These are phyloP conservation scores for Chaetomidium leptoderma DNA, from an alignment of 495 filamentous ascomycete genomes.

Conservation along the genomic window DNA sequence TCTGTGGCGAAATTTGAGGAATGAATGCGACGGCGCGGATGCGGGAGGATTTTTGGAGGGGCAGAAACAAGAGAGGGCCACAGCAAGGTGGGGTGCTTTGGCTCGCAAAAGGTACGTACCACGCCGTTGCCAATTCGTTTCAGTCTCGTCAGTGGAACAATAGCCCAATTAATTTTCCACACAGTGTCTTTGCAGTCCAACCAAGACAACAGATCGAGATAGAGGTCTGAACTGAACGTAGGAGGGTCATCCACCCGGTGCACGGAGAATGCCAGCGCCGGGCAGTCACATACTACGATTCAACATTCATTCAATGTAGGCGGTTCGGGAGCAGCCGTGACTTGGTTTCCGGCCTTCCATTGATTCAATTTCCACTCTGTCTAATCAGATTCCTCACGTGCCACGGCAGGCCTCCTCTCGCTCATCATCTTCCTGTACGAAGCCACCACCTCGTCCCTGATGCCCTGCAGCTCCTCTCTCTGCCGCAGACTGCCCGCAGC, in stretches of 20 bases:
- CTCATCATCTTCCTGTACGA: slow-evolving; percentile 78
- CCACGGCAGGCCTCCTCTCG: slow-evolving; percentile 45
- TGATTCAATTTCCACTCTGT: not conserved
- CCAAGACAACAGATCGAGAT: no score
- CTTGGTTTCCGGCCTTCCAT: not conserved
- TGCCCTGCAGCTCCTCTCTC: slow-evolving; percentile 74
- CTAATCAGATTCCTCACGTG: not conserved
- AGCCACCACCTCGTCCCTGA: slow-evolving; percentile 73
- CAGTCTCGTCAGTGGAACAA: not conserved
- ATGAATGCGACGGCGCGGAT: not conserved
- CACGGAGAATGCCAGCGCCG: no score
- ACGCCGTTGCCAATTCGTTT: not conserved
- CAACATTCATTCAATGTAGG: not conserved
- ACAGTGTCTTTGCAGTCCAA: no score
- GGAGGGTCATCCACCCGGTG: no score
- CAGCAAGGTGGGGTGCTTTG: slow-evolving; percentile 16
- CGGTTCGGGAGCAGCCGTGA: not conserved
- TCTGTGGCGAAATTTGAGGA: slow-evolving; percentile 12
- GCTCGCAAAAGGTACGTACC: not conserved
- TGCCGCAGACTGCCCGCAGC: slow-evolving; percentile 72
- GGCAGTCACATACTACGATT: no score
- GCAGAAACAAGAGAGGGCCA: slow-evolving; percentile 1
- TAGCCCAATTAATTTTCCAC: no score
- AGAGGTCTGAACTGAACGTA: no score
- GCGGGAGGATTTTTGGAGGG: slow-evolving; percentile 24